Conservation (phyloP, 768 basidiomycete species). For the Lentinula edodes region DNA sequence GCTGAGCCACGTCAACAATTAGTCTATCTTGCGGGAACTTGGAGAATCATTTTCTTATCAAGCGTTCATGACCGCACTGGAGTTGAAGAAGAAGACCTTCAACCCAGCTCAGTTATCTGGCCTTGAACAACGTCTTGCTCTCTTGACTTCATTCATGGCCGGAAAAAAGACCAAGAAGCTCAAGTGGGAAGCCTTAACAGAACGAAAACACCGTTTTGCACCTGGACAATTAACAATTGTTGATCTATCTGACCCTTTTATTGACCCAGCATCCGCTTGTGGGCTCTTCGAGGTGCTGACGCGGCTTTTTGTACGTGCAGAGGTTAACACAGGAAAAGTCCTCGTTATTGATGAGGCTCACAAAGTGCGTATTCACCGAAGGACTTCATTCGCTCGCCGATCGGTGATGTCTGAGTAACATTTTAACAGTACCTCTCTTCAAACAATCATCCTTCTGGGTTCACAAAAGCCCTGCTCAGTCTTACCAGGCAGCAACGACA, state of each 20-base stretch:
- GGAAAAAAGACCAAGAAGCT: conserved; percentile 11
- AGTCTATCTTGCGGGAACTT: conserved; percentile 58
- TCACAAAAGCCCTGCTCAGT: conserved; percentile 53
- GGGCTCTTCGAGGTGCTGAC: conserved; percentile 66
- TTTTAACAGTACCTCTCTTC: conserved; percentile 50
- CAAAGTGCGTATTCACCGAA: conserved; percentile 37
- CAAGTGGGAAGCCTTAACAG: not conserved
- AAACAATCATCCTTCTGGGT: conserved; percentile 37
- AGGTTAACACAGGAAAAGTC: conserved; percentile 59
- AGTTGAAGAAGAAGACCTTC: conserved; percentile 42
- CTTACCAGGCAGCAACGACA: conserved; percentile 69
- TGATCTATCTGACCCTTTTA: conserved; percentile 70
- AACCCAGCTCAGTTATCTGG: conserved; percentile 51
- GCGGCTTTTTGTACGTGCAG: conserved; percentile 56
- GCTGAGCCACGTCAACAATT: not conserved
- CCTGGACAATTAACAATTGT: conserved; percentile 60
- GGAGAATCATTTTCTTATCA: conserved; percentile 53
- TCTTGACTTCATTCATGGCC: conserved; percentile 56
- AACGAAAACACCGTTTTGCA: conserved; percentile 33
- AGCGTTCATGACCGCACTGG: conserved; percentile 42
- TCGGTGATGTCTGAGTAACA: too few relatives aligned
- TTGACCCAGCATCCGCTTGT: conserved; percentile 63
- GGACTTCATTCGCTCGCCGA: too few relatives aligned
- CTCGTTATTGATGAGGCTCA: conserved; percentile 74
- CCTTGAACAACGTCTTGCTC: conserved; percentile 57